Evolutionary conservation across 1,284 basidiomycete genomes (phyloP).

Genomic region (Phylloporus sp.): DNA sequence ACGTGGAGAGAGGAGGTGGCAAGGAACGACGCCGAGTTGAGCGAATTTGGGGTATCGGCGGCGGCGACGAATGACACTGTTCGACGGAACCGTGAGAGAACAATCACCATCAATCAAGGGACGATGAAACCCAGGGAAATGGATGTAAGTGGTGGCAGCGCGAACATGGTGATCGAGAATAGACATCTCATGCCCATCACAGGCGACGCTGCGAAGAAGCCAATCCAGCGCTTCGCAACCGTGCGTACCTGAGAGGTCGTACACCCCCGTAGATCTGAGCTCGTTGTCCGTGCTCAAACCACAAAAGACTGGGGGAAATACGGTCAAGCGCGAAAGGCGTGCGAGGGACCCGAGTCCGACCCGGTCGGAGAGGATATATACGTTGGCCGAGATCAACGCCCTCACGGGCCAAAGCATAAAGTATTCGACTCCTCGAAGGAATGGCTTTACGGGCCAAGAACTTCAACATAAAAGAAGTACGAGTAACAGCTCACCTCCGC

Average conservation of each 20-base stretch:
- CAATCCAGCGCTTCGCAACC: conserved; percentile 29
- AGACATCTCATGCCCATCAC: conserved; percentile 3
- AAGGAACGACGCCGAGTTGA: conserved; percentile 33
- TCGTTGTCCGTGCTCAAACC: conserved; percentile 17
- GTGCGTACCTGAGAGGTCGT: conserved; percentile 28
- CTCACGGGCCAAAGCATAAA: conserved; percentile 33
- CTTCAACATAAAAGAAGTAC: conserved; percentile 14
- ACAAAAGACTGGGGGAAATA: conserved; percentile 18
- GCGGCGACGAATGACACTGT: conserved; percentile 16
- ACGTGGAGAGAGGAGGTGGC: conserved; percentile 58
- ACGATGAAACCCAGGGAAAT: conserved; percentile 22
- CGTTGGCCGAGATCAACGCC: conserved; percentile 37
- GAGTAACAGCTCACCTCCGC: conserved; percentile 29
- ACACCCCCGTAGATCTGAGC: conserved; percentile 28
- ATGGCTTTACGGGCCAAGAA: conserved; percentile 14
- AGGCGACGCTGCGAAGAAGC: conserved; percentile 23
- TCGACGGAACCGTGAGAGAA: conserved; percentile 15
- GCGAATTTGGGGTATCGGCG: conserved; percentile 31
- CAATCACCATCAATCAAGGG: conserved; percentile 15
- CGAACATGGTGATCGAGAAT: not conserved
- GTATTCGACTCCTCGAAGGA: conserved; percentile 25
- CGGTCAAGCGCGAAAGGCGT: conserved; percentile 26
- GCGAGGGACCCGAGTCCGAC: conserved; percentile 30
- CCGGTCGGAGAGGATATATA: conserved; percentile 40
- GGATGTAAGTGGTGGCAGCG: conserved; percentile 23